phyloP scores from a whole-genome alignment of 2,329 filamentous ascomycete genomes.

The Aciculosporium take region DNA sequence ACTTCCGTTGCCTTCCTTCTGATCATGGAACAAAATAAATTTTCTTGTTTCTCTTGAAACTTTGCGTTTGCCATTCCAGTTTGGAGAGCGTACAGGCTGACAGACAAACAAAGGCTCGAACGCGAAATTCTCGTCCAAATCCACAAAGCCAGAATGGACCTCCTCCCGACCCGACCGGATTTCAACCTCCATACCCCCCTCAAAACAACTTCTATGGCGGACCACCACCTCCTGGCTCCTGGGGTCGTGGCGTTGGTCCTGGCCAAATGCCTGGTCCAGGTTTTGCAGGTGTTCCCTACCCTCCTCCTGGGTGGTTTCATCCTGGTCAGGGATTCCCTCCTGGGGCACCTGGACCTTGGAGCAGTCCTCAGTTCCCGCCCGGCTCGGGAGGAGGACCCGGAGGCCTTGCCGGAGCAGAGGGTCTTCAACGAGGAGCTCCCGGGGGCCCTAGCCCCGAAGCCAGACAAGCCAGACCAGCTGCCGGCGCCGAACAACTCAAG shows the following conservation, averaged over 20 bases:
- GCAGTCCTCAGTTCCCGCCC: constrained; percentile 46
- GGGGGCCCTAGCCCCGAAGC: constrained; percentile 21
- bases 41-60: constrained; percentile 6
- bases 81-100: constrained; percentile 10
- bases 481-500: constrained; percentile 33
- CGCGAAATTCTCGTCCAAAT: constrained; percentile 20
- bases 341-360: constrained; percentile 39
- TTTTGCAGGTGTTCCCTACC: constrained; percentile 65
- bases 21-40: constrained; percentile 33
- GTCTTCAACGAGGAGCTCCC: constrained; percentile 39
- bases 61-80: background rate
- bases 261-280: constrained; percentile 43
- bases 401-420: constrained; percentile 46
- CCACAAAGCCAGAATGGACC: constrained; percentile 16
- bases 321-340: constrained; percentile 58
- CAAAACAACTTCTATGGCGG: constrained; percentile 34
- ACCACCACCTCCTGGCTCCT: constrained; percentile 37
- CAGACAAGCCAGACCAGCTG: too few relatives aligned
- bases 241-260: constrained; percentile 37
- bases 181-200: constrained; percentile 28
- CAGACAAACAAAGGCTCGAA: constrained; percentile 22
- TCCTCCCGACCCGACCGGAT: constrained; percentile 22
- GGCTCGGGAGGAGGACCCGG: constrained; percentile 30
- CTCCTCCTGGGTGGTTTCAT: constrained; percentile 66
- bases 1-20: constrained; percentile 99